Conservation (phyloP, 495 filamentous ascomycete species). For the Corynascus novoguineensis region DNA sequence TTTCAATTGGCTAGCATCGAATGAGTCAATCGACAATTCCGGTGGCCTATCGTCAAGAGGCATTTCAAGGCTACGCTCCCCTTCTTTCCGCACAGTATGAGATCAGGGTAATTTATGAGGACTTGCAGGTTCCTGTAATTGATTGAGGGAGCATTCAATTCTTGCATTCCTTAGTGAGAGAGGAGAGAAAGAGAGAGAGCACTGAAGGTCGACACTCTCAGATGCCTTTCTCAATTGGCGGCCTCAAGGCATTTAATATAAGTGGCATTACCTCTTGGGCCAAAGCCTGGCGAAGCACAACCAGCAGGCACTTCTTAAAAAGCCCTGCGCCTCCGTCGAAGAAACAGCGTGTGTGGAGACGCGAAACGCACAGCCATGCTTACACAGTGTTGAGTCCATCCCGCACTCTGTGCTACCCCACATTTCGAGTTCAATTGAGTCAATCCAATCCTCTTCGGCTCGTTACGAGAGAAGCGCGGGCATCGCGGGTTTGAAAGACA, state of each 20-base stretch:
- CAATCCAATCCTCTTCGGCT: background rate
- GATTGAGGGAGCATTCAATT: too few relatives aligned
- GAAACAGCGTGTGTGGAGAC: background rate
- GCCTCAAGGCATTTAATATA: background rate
- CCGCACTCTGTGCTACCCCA: background rate
- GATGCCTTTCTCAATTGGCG: background rate
- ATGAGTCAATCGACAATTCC: constrained; percentile 19
- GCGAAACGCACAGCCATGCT: background rate
- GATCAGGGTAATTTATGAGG: too few relatives aligned
- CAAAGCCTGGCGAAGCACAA: background rate
- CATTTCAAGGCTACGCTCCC: background rate
- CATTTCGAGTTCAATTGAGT: constrained; percentile 5
- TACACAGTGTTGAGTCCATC: background rate
- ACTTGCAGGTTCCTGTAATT: too few relatives aligned
- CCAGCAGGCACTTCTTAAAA: background rate
- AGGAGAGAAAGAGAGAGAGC: too few relatives aligned
- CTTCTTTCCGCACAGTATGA: background rate
- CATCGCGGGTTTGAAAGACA: background rate
- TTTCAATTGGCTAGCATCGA: background rate
- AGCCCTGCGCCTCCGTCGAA: background rate
- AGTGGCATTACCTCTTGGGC: background rate
- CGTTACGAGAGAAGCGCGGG: background rate
- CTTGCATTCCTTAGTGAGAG: too few relatives aligned
- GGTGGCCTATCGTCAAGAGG: constrained; percentile 4
- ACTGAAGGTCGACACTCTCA: background rate